phyloP scores from a whole-genome alignment of 306 rosid species.

The Cicer cuneatum region DNA sequence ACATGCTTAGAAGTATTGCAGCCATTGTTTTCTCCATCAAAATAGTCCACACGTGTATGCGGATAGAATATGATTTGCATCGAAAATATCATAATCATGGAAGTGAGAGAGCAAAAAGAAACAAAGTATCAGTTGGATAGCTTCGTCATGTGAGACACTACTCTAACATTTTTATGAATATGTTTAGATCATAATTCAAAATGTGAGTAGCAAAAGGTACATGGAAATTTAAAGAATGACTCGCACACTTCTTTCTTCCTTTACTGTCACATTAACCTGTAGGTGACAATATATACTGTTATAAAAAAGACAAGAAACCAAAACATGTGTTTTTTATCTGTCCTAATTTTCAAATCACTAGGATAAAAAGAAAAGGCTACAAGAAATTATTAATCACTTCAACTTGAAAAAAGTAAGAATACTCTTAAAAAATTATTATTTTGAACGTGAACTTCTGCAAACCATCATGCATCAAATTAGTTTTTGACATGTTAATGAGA shows the following conservation, averaged over 20 bases:
- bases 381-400: conserved; percentile 4
- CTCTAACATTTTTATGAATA: not conserved
- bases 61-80: not conserved
- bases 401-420: conserved; percentile 3
- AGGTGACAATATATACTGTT: no score
- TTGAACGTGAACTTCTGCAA: conserved; percentile 15
- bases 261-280: no score
- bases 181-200: conserved; percentile 16
- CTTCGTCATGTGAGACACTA: conserved; percentile 38
- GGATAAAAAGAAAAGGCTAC: conserved; percentile 3
- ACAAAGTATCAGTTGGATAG: conserved; percentile 34
- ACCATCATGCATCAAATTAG: conserved; percentile 30
- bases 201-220: no score
- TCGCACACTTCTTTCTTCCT: no score
- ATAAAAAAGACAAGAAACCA: conserved; percentile 8
- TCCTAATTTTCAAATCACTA: conserved; percentile 14
- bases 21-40: conserved; percentile 2
- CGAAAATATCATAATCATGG: conserved; percentile 20
- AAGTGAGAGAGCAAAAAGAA: conserved; percentile 29
- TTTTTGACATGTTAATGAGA: conserved; percentile 41
- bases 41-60: conserved; percentile 11
- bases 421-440: not conserved
- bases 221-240: no score
- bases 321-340: conserved; percentile 6
- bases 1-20: conserved; percentile 4